A percentile compares a stretch with the other conserved stretches of the same genome.
Evolutionary conservation across 2,329 filamentous ascomycete species (phyloP).

Genomic region (Amauroascus verrucosus): DNA sequence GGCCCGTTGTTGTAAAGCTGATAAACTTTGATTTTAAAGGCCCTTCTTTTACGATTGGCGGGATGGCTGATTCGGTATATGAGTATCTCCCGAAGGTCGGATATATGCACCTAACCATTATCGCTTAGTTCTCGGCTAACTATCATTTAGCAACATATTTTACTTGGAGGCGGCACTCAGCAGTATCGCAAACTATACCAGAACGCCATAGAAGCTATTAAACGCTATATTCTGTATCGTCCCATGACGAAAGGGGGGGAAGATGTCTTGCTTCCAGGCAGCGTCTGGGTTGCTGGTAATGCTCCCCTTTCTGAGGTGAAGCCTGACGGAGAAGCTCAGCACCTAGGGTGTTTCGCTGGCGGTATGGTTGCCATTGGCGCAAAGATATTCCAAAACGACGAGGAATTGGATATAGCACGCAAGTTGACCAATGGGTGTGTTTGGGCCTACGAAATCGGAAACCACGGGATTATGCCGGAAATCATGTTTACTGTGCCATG

Average conservation of each 20-base stretch:
- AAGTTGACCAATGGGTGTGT: constrained; percentile 47
- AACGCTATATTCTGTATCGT: constrained; percentile 64
- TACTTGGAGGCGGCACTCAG: constrained; percentile 60
- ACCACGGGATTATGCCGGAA: constrained; percentile 47
- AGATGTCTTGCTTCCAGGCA: constrained; percentile 65
- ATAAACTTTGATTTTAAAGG: constrained; percentile 21
- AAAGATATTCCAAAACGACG: constrained; percentile 41
- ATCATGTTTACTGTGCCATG: constrained; percentile 37
- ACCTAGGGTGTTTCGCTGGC: constrained; percentile 46
- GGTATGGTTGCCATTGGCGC: constrained; percentile 47
- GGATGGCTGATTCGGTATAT: constrained; percentile 48
- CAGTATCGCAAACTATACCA: constrained; percentile 61
- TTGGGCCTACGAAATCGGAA: constrained; percentile 44
- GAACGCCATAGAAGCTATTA: constrained; percentile 55
- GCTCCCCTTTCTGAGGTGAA: constrained; percentile 17
- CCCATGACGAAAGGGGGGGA: constrained; percentile 57
- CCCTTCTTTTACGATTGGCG: constrained; percentile 44
- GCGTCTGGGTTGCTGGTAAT: constrained; percentile 31
- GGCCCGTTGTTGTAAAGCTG: constrained; percentile 29
- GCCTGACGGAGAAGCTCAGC: constrained; percentile 38
- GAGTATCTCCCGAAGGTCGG: constrained; percentile 54
- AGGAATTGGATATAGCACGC: constrained; percentile 41
- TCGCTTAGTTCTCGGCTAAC: not conserved
- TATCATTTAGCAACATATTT: constrained; percentile 39
- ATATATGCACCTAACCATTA: not conserved